Conservation (phyloP, 441 rosid species). For the Arabidopsis hybrid region DNA sequence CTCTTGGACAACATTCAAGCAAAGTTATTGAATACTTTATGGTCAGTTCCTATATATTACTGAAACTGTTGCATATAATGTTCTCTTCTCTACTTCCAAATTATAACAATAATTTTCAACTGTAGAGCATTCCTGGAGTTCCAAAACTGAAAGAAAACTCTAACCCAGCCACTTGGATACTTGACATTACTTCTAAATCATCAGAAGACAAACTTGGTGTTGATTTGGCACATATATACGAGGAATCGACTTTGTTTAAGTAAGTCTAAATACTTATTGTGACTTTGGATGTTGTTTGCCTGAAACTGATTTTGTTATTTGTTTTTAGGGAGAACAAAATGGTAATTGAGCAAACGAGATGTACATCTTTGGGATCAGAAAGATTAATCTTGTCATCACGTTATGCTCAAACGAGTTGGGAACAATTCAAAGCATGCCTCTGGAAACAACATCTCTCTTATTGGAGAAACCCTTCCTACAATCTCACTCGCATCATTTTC, state of each 20-base stretch:
- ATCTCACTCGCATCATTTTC: constrained; percentile 58
- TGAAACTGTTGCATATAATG: neutral
- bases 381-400: constrained; percentile 40
- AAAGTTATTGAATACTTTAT: constrained; percentile 55
- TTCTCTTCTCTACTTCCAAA: neutral
- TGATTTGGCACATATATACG: constrained; percentile 52
- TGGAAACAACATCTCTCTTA: constrained; percentile 79
- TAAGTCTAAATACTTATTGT: constrained; percentile 21
- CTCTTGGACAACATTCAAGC: constrained; percentile 50
- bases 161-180: constrained; percentile 60
- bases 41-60: constrained; percentile 36
- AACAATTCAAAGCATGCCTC: constrained; percentile 56
- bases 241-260: constrained; percentile 46
- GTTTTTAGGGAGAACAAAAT: constrained; percentile 37
- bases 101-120: neutral
- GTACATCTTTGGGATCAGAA: constrained; percentile 21
- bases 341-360: constrained; percentile 16
- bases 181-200: constrained; percentile 50
- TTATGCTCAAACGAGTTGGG: constrained; percentile 54
- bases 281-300: constrained; percentile 4
- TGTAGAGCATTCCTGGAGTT: constrained; percentile 50
- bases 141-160: constrained; percentile 46
- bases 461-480: constrained; percentile 78
- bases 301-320: neutral
- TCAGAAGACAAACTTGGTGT: constrained; percentile 49